Evolutionary conservation across 1,284 basidiomycete species (phyloP).

Genomic region (Dichomitus squalens): DNA sequence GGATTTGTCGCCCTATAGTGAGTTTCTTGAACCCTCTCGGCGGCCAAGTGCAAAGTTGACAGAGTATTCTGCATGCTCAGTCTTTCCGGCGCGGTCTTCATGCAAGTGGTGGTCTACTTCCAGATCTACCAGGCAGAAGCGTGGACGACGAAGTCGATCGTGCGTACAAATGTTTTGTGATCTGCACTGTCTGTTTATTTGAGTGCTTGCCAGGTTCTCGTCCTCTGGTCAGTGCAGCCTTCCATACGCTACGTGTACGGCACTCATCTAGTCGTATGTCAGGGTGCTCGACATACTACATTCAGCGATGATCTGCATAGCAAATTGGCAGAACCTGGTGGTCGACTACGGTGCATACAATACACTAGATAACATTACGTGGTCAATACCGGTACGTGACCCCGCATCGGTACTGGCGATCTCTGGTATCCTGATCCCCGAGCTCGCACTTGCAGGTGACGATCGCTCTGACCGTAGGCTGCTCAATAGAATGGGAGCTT

Average conservation of each 20-base stretch:
- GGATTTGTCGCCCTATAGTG: slow-evolving; percentile 19
- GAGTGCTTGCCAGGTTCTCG: slow-evolving; percentile 8
- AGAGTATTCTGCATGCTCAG: slow-evolving; percentile 1
- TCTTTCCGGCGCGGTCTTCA: slow-evolving; percentile 21
- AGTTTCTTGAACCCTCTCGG: neutral
- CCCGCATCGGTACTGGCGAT: too few relatives aligned
- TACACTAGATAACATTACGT: slow-evolving; percentile 16
- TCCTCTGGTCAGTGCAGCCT: slow-evolving; percentile 11
- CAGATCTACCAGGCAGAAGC: slow-evolving; percentile 15
- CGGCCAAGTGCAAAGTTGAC: neutral
- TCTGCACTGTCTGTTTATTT: neutral
- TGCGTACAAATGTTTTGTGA: neutral
- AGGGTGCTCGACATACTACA: slow-evolving; percentile 19
- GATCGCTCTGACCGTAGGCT: slow-evolving; percentile 20
- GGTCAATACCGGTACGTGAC: slow-evolving; percentile 19
- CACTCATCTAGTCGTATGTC: neutral
- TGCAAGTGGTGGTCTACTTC: slow-evolving; percentile 21
- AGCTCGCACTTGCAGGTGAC: slow-evolving; percentile 9
- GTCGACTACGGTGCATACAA: slow-evolving; percentile 12
- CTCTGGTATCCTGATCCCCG: neutral
- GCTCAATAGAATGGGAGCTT: too few relatives aligned
- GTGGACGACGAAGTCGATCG: slow-evolving; percentile 8
- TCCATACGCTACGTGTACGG: neutral
- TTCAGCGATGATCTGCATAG: slow-evolving; percentile 13
- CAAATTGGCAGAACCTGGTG: slow-evolving; percentile 19